Evolutionary conservation across 371 early-diverging fungal species (phyloP).

Genomic region (Rhizopus delemar): DNA sequence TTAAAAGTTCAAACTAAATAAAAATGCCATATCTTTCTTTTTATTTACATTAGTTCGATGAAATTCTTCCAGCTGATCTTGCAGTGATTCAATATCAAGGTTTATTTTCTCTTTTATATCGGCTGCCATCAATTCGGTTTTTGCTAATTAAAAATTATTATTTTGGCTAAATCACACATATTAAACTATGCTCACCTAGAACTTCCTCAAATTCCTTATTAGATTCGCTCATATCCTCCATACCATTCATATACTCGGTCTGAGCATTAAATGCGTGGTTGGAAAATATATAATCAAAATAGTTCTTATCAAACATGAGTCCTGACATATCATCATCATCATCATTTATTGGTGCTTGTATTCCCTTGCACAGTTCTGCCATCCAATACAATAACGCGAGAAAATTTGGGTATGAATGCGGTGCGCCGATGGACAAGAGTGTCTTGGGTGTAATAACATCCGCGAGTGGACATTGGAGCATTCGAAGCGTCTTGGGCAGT

Average conservation of each 20-base stretch:
- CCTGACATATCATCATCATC: not conserved
- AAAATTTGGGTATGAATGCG: constrained; percentile 12
- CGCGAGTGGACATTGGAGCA: constrained; percentile 3
- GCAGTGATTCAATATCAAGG: too few species aligned
- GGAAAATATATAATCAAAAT: not conserved
- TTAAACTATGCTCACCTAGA: not conserved
- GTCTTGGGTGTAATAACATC: constrained; percentile 9
- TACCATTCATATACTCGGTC: not conserved
- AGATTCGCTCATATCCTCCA: not conserved
- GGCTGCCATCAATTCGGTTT: too few species aligned
- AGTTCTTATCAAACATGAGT: not conserved
- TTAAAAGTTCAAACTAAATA: too few species aligned
- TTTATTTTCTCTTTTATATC: too few species aligned
- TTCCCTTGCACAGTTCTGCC: not conserved
- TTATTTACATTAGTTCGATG: not conserved
- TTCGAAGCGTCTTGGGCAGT: not conserved
- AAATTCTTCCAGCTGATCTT: too few species aligned
- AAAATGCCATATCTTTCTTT: not conserved
- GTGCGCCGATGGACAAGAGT: constrained; percentile 12
- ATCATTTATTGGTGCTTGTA: not conserved
- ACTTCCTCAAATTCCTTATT: not conserved
- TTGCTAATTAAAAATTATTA: too few species aligned
- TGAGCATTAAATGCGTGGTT: not conserved
- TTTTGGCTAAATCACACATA: too few species aligned
- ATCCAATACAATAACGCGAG: constrained; percentile 14